phyloP scores from a whole-genome alignment of 2,329 filamentous ascomycete species.

The Sarocladiaceae sp. region DNA sequence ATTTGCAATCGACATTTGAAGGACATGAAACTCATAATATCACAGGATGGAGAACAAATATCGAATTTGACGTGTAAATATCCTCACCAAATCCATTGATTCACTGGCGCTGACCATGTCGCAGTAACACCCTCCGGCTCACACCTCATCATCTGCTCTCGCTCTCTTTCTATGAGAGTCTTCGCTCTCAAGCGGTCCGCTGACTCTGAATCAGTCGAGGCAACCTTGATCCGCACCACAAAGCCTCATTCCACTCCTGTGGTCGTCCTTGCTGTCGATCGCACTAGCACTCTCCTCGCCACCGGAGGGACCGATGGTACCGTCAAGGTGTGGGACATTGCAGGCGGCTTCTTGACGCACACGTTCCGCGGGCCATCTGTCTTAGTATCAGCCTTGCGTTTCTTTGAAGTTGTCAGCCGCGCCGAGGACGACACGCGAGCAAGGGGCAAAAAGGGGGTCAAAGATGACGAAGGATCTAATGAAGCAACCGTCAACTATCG shows the following conservation, averaged over 20 bases:
- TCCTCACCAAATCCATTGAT: constrained; percentile 14
- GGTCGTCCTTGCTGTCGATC: constrained; percentile 76
- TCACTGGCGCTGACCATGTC: constrained; percentile 2
- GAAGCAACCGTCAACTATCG: constrained; percentile 55
- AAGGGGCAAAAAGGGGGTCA: constrained; percentile 29
- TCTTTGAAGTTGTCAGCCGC: constrained; percentile 68
- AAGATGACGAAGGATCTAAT: constrained; percentile 33
- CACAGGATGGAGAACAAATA: constrained; percentile 69
- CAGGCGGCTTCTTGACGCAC: constrained; percentile 84
- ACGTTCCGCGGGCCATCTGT: constrained; percentile 92
- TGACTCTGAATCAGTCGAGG: constrained; percentile 51
- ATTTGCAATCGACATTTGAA: background rate
- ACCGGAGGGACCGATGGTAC: constrained; percentile 90
- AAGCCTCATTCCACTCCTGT: constrained; percentile 91
- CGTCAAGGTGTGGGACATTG: constrained; percentile 95
- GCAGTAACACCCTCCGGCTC: constrained; percentile 83
- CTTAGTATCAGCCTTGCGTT: constrained; percentile 81
- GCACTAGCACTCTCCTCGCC: constrained; percentile 81
- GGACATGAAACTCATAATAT: constrained; percentile 14
- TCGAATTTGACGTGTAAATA: constrained; percentile 61
- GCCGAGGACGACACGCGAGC: constrained; percentile 17
- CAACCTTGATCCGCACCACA: constrained; percentile 68
- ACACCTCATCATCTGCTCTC: constrained; percentile 84
- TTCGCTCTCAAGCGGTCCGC: constrained; percentile 62
- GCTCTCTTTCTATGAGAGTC: constrained; percentile 93